Conservation (phyloP, 2,329 filamentous ascomycete species). For the Trichoderma citrinoviride region DNA sequence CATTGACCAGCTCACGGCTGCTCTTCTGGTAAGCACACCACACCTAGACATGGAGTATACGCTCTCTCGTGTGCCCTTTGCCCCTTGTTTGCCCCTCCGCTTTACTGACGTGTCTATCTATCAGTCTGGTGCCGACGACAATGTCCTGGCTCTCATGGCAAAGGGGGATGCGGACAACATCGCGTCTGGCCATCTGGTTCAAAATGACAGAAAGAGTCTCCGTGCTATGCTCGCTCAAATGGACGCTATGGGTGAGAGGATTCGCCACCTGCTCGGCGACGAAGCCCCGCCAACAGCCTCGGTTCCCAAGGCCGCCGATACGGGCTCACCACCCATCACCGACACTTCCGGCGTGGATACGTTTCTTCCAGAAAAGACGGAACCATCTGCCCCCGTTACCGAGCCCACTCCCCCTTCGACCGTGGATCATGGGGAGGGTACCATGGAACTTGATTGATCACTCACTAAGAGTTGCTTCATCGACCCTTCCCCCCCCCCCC, state of each 20-base stretch:
- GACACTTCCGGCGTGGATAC: constrained; percentile 25
- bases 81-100: constrained; percentile 4
- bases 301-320: constrained; percentile 26
- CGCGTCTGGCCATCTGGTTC: constrained; percentile 39
- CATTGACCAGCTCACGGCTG: constrained; percentile 54
- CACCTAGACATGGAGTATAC: not conserved
- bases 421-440: constrained; percentile 38
- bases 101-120: not conserved
- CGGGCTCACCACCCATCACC: constrained; percentile 31
- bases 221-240: constrained; percentile 49
- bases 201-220: constrained; percentile 45
- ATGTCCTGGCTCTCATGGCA: constrained; percentile 49
- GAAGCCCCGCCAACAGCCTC: constrained; percentile 26
- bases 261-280: constrained; percentile 42
- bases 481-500: not conserved
- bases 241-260: constrained; percentile 44
- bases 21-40: constrained; percentile 57
- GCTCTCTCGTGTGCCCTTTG: too few relatives aligned
- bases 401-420: constrained; percentile 43
- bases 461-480: not conserved
- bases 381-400: constrained; percentile 33
- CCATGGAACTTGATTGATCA: constrained; percentile 42
- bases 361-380: constrained; percentile 31
- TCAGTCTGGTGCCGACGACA: constrained; percentile 46
- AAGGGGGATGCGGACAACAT: constrained; percentile 46